Evolutionary conservation across 192 early-diverging fungal genomes (phyloP).

Genomic region (Kickxella alabastrina): DNA sequence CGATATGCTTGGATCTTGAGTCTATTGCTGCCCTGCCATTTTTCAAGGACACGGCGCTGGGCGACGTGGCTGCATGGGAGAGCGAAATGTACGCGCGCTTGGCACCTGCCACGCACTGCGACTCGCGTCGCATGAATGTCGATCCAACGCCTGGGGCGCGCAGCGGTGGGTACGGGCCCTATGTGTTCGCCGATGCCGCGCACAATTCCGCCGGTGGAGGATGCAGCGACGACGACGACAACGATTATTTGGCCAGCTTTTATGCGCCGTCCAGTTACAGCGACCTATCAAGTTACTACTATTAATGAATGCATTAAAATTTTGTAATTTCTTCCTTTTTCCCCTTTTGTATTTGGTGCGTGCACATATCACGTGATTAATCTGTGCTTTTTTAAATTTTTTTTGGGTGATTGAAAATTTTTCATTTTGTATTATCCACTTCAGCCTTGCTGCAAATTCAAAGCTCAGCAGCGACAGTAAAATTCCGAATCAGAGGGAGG

Average conservation of each 20-base stretch:
- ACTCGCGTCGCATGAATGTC: constrained; percentile 17
- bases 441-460: no score
- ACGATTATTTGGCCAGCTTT: constrained; percentile 18
- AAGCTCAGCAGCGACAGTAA: no score
- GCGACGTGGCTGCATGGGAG: constrained; percentile 33
- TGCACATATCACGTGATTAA: not conserved
- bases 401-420: constrained; percentile 8
- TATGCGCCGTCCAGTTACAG: constrained; percentile 19
- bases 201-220: no score
- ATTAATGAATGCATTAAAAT: not conserved
- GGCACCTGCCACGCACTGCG: constrained; percentile 10
- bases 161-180: no score
- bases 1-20: not conserved
- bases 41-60: constrained; percentile 23
- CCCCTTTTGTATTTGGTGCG: not conserved
- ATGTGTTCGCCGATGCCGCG: no score
- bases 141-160: no score
- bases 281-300: constrained; percentile 38
- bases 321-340: not conserved
- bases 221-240: constrained; percentile 13
- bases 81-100: constrained; percentile 35
- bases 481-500: no score
- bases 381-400: not conserved
- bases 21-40: constrained; percentile 5
- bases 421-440: not conserved